Evolutionary conservation across 2,329 filamentous ascomycete genomes (phyloP).

Genomic region (Alternaria longipes): DNA sequence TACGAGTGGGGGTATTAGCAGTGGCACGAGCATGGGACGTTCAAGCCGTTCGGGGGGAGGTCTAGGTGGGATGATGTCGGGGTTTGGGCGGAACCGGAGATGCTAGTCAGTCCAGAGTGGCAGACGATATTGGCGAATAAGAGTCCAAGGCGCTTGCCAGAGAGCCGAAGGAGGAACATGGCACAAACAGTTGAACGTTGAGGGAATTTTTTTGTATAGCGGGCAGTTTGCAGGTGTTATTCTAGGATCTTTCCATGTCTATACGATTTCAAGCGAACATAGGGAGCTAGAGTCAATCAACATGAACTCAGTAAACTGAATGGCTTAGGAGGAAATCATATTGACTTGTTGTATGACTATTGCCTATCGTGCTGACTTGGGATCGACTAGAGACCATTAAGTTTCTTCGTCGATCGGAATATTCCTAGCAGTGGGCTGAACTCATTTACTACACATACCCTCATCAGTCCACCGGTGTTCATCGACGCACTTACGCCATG

Average conservation of each 20-base stretch:
- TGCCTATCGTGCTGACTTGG: too few relatives aligned
- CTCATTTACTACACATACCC: neutral
- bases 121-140: neutral
- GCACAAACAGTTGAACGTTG: too few relatives aligned
- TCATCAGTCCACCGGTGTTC: neutral
- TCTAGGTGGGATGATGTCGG: constrained; percentile 2
- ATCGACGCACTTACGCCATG: neutral
- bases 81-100: constrained; percentile 12
- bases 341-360: too few relatives aligned
- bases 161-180: neutral
- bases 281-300: too few relatives aligned
- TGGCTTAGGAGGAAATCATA: too few relatives aligned
- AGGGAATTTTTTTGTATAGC: too few relatives aligned
- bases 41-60: constrained; percentile 3
- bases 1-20: neutral
- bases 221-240: too few relatives aligned
- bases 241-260: too few relatives aligned
- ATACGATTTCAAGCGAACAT: too few relatives aligned
- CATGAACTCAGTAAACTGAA: too few relatives aligned
- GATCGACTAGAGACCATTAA: neutral
- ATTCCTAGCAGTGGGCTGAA: too few relatives aligned
- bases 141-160: neutral
- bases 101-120: constrained; percentile 6
- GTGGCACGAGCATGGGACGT: neutral
- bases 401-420: neutral